Evolutionary conservation across 2,329 filamentous ascomycete species (phyloP).

Genomic region (Aspergillus arachidicola): DNA sequence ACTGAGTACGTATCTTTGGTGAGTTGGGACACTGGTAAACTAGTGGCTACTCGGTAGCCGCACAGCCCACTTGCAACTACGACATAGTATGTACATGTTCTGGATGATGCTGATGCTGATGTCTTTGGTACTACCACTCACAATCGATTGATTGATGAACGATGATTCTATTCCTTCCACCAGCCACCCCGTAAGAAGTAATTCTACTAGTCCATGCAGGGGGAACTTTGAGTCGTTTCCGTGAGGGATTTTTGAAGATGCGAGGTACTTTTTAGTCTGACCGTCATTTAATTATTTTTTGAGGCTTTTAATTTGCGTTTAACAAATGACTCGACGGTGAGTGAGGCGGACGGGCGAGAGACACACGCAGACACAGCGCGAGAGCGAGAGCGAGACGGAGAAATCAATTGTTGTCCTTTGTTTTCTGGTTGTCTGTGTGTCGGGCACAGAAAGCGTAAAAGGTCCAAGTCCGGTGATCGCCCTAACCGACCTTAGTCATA

Average conservation of each 20-base stretch:
- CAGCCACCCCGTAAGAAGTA: background rate
- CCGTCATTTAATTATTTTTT: background rate
- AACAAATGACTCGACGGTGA: background rate
- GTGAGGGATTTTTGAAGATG: background rate
- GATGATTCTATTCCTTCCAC: background rate
- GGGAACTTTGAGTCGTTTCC: background rate
- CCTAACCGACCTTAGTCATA: background rate
- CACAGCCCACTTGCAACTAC: background rate
- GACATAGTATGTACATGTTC: background rate
- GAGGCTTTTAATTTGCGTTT: background rate
- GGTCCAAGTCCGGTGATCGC: background rate
- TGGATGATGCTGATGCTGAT: background rate
- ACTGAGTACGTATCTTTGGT: no score
- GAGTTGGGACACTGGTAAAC: no score
- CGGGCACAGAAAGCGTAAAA: conserved; percentile 1
- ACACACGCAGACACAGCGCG: background rate
- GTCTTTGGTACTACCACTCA: background rate
- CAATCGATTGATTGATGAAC: background rate
- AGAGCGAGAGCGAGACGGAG: background rate
- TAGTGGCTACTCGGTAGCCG: background rate
- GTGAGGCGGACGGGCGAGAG: background rate
- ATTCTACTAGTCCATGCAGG: background rate
- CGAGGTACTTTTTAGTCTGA: conserved; percentile 1
- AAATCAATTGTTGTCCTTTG: conserved; percentile 1
- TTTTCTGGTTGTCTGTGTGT: background rate